phyloP scores from a whole-genome alignment of 306 rosid species.

The Cyclanthera cordifolia region DNA sequence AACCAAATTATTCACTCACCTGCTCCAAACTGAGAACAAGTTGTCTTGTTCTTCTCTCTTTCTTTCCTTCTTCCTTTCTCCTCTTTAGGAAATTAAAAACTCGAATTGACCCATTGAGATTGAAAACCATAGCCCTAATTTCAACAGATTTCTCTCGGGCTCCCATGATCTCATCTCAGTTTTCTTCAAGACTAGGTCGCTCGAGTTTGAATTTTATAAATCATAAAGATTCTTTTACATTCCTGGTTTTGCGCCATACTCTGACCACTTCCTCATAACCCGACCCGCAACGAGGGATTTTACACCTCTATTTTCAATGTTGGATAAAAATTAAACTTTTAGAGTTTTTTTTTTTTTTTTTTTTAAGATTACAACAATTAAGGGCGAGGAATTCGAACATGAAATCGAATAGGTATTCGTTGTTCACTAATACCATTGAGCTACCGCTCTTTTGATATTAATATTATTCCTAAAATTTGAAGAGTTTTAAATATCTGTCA shows the following conservation, averaged over 20 bases:
- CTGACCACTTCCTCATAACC: not conserved
- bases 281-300: not conserved
- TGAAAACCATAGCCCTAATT: not conserved
- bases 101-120: not conserved
- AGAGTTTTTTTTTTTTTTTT: too few relatives aligned
- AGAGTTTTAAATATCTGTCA: too few relatives aligned
- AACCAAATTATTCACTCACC: not conserved
- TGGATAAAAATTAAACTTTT: too few relatives aligned
- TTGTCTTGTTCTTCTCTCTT: not conserved
- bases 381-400: too few relatives aligned
- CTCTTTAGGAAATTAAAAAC: not conserved
- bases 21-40: not conserved
- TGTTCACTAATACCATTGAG: too few relatives aligned
- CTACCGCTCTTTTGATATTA: too few relatives aligned
- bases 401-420: too few relatives aligned
- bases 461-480: too few relatives aligned
- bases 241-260: not conserved
- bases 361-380: too few relatives aligned
- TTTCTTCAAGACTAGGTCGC: not conserved
- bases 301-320: too few relatives aligned
- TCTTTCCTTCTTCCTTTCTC: not conserved
- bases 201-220: not conserved
- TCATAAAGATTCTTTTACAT: not conserved
- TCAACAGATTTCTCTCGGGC: not conserved
- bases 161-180: not conserved